Base-by-base conservation (phyloP, 108 stramenopile species). In the Chaetoceros tenuissimus region DNA sequence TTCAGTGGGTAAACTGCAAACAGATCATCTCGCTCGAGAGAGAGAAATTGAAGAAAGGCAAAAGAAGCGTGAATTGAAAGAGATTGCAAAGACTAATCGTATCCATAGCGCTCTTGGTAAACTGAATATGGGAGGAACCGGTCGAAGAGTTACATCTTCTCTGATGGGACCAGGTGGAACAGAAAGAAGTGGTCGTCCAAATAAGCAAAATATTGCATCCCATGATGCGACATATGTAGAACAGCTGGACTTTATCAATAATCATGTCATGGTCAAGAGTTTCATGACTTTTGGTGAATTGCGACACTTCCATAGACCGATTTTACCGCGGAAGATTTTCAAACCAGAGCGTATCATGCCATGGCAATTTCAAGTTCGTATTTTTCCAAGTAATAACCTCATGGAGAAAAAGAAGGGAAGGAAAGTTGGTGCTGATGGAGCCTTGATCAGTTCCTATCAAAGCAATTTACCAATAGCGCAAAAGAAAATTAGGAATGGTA, bases 161-260 rank as follows among this genome's bases (percentile, higher is more conserved):
- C 57, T 93, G 48, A 93, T 93, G 91, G 91, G 91, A 20, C 91
- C 91, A 0, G 91, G 91, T 23, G 91, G 91, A 31, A 88, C 91
- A 0, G 91, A 93, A 69, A 70, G 91, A 19, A 93, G 85, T 1
- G 91, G 91, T 24, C 57, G 91, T 16, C 86, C 86, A 16, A 68
- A 70, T 8, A 65, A 85, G 28, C 75, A 74, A 48, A 70, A 58
- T 13, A 47, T 80, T 21, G 71, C 57, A 21, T 54, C 77, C 2
- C 83, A 88, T 60, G 87, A 89, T 57, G 58, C 70, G n/a, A 83
- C 86, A 56, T 89, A 87, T 59, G 64, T 93, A 26, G 91, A 93
- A 50, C 91, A 93, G 46, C 62, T 93, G 7, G 91, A 93, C 43
- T 63, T 93, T 57, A 82, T 90, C 22, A 81, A 81, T 57, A 84